phyloP scores from a whole-genome alignment of 2,329 filamentous ascomycete genomes.

The Trichophyton benhamiae region DNA sequence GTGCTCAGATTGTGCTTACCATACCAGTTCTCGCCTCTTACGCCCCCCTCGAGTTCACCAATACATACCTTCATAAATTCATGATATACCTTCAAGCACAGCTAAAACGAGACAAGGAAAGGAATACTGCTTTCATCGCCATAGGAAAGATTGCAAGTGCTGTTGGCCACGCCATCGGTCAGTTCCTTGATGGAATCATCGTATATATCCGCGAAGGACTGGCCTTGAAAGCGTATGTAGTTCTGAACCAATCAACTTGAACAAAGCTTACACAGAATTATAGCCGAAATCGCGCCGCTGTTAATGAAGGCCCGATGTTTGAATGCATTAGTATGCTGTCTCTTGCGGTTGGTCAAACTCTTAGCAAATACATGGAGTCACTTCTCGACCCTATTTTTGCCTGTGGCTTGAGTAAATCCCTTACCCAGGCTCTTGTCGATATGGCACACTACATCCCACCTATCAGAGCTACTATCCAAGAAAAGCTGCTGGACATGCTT shows the following conservation, averaged over 20 bases:
- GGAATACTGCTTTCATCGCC: slow-evolving; percentile 86
- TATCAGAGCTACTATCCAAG: slow-evolving; percentile 83
- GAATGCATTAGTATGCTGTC: slow-evolving; percentile 96
- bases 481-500: slow-evolving; percentile 84
- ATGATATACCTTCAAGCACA: slow-evolving; percentile 94
- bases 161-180: slow-evolving; percentile 86
- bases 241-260: not conserved
- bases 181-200: slow-evolving; percentile 87
- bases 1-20: slow-evolving; percentile 77
- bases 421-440: slow-evolving; percentile 90
- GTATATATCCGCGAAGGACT: slow-evolving; percentile 88
- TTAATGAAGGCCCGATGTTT: slow-evolving; percentile 66
- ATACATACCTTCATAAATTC: slow-evolving; percentile 80
- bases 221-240: slow-evolving; percentile 55
- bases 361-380: slow-evolving; percentile 97
- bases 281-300: slow-evolving; percentile 43
- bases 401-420: slow-evolving; percentile 82
- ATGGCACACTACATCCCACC: slow-evolving; percentile 99
- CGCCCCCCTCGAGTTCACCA: slow-evolving; percentile 77
- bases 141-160: slow-evolving; percentile 95
- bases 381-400: slow-evolving; percentile 92
- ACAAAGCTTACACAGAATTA: slow-evolving; percentile 21
- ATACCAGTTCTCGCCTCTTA: slow-evolving; percentile 91
- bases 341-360: slow-evolving; percentile 84
- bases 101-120: slow-evolving; percentile 86